phyloP scores from a whole-genome alignment of 2,329 filamentous ascomycete genomes.

The Didymella sp. region DNA sequence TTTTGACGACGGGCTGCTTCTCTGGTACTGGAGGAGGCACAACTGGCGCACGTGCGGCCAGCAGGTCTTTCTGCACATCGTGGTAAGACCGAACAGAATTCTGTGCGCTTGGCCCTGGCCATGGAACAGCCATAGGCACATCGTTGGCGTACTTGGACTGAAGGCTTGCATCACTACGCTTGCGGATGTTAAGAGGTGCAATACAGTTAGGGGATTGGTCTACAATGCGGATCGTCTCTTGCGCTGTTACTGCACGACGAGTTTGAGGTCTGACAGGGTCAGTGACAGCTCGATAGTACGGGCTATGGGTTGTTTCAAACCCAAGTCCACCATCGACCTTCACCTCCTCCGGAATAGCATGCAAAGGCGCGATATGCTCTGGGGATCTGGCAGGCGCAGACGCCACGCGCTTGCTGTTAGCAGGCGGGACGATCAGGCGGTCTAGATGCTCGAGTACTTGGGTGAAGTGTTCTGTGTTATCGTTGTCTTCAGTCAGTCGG shows the following conservation, averaged over 20 bases:
- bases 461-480: slow-evolving; percentile 61
- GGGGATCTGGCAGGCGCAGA: slow-evolving; percentile 54
- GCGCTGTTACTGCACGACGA: slow-evolving; percentile 36
- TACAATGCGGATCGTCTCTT: slow-evolving; percentile 64
- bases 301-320: slow-evolving; percentile 34
- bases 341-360: slow-evolving; percentile 61
- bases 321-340: slow-evolving; percentile 46
- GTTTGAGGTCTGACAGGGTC: slow-evolving; percentile 48
- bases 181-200: slow-evolving; percentile 64
- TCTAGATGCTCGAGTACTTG: slow-evolving; percentile 68
- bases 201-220: slow-evolving; percentile 59
- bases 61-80: slow-evolving; percentile 29
- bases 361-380: slow-evolving; percentile 49
- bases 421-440: slow-evolving; percentile 59
- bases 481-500: slow-evolving; percentile 55
- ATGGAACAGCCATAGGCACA: slow-evolving; percentile 23
- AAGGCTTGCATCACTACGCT: slow-evolving; percentile 51
- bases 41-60: slow-evolving; percentile 26
- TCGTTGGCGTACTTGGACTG: slow-evolving; percentile 29
- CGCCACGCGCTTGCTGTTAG: slow-evolving; percentile 50
- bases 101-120: slow-evolving; percentile 23
- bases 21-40: slow-evolving; percentile 24
- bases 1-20: slow-evolving; percentile 43
- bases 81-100: slow-evolving; percentile 29
- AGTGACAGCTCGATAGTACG: slow-evolving; percentile 52